Percentiles rank a stretch among this genome's conserved stretches.
These are phyloP conservation scores for Zanthoxylum bungeanum DNA, from an alignment of 345 rosid species.

Conservation along the genomic window DNA sequence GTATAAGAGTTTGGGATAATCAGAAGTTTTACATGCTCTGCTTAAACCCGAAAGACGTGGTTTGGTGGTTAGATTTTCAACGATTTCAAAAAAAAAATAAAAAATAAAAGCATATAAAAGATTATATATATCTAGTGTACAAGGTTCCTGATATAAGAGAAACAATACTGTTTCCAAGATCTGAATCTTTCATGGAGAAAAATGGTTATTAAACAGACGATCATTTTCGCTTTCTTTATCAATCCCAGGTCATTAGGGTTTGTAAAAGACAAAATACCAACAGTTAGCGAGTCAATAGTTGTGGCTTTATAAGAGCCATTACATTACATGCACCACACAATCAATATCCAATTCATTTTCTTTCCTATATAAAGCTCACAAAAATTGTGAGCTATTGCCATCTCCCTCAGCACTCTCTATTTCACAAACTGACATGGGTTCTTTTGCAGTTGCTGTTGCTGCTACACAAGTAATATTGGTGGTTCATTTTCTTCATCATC, in stretches of 20 bases:
- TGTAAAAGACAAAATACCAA: background rate
- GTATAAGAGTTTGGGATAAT: too few relatives aligned
- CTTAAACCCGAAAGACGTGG: too few relatives aligned
- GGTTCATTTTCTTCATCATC: background rate
- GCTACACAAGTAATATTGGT: background rate
- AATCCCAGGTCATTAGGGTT: background rate
- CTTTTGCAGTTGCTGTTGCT: background rate
- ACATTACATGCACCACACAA: background rate
- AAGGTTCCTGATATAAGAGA: too few relatives aligned
- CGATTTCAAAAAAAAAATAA: too few relatives aligned
- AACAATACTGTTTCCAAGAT: too few relatives aligned
- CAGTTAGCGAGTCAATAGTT: background rate
- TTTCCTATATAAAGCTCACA: background rate
- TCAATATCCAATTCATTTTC: background rate
- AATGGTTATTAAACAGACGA: background rate
- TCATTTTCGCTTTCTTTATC: background rate
- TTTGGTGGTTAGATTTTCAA: too few relatives aligned
- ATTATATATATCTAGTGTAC: too few relatives aligned
- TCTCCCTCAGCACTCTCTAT: background rate
- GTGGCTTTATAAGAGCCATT: background rate
- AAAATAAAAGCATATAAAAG: too few relatives aligned
- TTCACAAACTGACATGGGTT: background rate
- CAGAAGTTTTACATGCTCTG: too few relatives aligned
- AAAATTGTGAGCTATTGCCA: too few relatives aligned
- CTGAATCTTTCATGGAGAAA: background rate